A percentile compares a stretch with the other conserved stretches of the same genome.
Conservation (phyloP, 140 eudicot genomes). For the Flaveria floridana region DNA sequence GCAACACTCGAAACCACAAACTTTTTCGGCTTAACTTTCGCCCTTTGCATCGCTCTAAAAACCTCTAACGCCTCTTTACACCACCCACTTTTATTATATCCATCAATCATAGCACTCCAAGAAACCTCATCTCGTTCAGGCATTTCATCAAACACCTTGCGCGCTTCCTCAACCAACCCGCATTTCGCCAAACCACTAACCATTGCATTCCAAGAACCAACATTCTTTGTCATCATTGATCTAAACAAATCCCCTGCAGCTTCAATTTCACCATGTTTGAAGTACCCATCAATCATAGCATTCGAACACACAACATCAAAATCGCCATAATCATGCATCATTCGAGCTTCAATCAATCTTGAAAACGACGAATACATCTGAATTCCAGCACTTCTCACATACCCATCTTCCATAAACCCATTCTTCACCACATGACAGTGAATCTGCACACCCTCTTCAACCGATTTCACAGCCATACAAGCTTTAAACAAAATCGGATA, state of each 20-base stretch:
- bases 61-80: constrained; percentile 45
- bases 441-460: constrained; percentile 40
- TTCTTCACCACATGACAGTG: constrained; percentile 46
- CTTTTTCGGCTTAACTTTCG: constrained; percentile 34
- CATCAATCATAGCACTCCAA: constrained; percentile 63
- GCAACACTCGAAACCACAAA: constrained; percentile 46
- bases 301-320: constrained; percentile 49
- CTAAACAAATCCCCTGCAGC: constrained; percentile 42
- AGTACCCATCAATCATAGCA: constrained; percentile 62
- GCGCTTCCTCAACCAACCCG: constrained; percentile 43
- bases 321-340: constrained; percentile 37
- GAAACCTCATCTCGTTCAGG: constrained; percentile 45
- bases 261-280: constrained; percentile 42
- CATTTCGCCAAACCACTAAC: constrained; percentile 37
- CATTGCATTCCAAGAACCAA: constrained; percentile 55
- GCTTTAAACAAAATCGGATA: constrained; percentile 48
- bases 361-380: constrained; percentile 49
- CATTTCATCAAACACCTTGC: constrained; percentile 40
- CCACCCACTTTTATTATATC: constrained; percentile 41
- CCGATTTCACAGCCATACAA: constrained; percentile 28
- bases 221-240: constrained; percentile 23
- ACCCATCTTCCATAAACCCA: constrained; percentile 46
- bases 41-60: constrained; percentile 42
- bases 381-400: constrained; percentile 51
- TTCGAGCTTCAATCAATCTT: constrained; percentile 37